These are phyloP conservation scores for Atractiella rhizophila DNA, from an alignment of 768 basidiomycete genomes.

Conservation along the genomic window DNA sequence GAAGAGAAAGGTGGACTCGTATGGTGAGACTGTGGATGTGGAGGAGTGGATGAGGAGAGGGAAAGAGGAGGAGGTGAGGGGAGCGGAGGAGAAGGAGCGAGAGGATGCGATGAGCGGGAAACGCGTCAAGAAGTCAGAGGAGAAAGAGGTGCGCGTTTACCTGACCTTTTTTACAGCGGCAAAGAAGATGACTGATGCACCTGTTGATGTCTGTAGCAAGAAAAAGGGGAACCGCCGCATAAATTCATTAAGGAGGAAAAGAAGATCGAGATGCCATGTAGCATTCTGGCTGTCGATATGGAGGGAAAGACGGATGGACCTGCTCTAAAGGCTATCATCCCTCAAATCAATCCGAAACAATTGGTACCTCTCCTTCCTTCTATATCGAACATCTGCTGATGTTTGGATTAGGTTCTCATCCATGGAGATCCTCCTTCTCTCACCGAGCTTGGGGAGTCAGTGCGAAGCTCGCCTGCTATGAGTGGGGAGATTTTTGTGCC, in stretches of 20 bases:
- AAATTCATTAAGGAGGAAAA: slow-evolving; percentile 58
- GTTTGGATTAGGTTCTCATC: slow-evolving; percentile 46
- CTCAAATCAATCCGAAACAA: slow-evolving; percentile 85
- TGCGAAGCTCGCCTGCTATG: slow-evolving; percentile 60
- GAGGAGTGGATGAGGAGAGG: slow-evolving; percentile 87
- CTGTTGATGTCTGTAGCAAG: no score
- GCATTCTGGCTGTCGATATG: slow-evolving; percentile 38
- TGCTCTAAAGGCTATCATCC: slow-evolving; percentile 84
- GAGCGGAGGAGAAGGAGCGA: slow-evolving; percentile 27
- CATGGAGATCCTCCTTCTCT: slow-evolving; percentile 46
- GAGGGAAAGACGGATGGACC: slow-evolving; percentile 85
- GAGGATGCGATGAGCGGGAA: slow-evolving; percentile 44
- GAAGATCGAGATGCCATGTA: slow-evolving; percentile 58
- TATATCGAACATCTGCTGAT: background rate
- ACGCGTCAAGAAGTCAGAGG: slow-evolving; percentile 43
- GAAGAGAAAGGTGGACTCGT: slow-evolving; percentile 73
- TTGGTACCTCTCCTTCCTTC: slow-evolving; percentile 41
- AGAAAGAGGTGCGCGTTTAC: slow-evolving; percentile 36
- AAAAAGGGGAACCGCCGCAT: slow-evolving; percentile 58
- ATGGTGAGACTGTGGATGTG: slow-evolving; percentile 82
- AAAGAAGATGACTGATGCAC: no score
- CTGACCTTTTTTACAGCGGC: no score
- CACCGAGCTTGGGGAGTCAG: slow-evolving; percentile 48
- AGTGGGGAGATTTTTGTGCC: slow-evolving; percentile 80
- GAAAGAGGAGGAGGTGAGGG: slow-evolving; percentile 75